A percentile compares a stretch with the other conserved stretches of the same genome.
phyloP scores from a whole-genome alignment of 1,284 basidiomycete genomes.

The Rhodotorula sp. region DNA sequence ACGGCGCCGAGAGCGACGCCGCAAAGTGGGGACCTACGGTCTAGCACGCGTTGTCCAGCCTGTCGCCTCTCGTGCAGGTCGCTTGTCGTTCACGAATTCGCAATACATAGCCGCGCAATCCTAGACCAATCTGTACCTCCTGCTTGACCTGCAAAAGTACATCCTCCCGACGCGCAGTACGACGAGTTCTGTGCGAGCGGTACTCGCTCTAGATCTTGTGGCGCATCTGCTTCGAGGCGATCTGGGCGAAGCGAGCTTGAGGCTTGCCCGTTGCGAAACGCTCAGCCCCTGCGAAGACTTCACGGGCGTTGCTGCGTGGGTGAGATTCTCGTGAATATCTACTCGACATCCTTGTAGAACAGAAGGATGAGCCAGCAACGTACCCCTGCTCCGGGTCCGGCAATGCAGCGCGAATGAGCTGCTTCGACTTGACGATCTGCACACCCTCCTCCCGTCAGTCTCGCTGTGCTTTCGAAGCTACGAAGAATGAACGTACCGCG shows the following conservation, averaged over 20 bases:
- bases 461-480: not conserved
- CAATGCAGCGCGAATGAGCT: slow-evolving; percentile 22
- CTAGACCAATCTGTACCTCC: not conserved
- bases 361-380: not conserved
- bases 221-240: slow-evolving; percentile 29
- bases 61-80: not conserved
- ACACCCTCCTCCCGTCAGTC: not conserved
- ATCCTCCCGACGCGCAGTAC: too few species aligned
- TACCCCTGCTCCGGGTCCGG: slow-evolving; percentile 29
- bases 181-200: too few species aligned
- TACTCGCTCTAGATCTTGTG: slow-evolving; percentile 31
- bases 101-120: not conserved
- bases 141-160: not conserved
- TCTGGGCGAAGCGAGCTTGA: slow-evolving; percentile 22
- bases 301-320: slow-evolving; percentile 28
- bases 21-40: slow-evolving; percentile 16
- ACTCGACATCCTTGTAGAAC: not conserved
- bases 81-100: not conserved
- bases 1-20: not conserved
- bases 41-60: not conserved
- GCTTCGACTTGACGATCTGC: slow-evolving; percentile 23
- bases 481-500: slow-evolving; percentile 12
- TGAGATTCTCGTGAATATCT: not conserved
- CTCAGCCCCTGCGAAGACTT: slow-evolving; percentile 36
- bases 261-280: slow-evolving; percentile 33